phyloP scores from a whole-genome alignment of 805 yeast genomes.

The Saturnispora serradocipensis region DNA sequence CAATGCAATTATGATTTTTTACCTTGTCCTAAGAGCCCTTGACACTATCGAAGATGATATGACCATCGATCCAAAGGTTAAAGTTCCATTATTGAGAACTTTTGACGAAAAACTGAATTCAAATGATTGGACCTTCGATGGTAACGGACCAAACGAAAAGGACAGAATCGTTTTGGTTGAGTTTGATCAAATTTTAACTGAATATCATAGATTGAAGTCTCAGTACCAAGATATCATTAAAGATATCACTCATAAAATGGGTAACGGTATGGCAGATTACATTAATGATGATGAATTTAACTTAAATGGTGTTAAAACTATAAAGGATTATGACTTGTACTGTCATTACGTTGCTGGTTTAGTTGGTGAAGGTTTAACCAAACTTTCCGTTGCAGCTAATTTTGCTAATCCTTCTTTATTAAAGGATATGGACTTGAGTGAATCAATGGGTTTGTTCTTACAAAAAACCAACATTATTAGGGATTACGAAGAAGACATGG shows the following conservation, averaged over 20 bases:
- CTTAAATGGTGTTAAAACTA: slow-evolving; percentile 65
- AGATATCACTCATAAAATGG: slow-evolving; percentile 80
- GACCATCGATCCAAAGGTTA: slow-evolving; percentile 63
- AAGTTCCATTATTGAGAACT: slow-evolving; percentile 62
- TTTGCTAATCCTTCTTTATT: slow-evolving; percentile 50
- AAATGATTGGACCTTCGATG: slow-evolving; percentile 75
- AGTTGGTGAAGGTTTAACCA: slow-evolving; percentile 92
- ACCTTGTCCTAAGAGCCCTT: slow-evolving; percentile 77
- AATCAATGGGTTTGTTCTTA: slow-evolving; percentile 89
- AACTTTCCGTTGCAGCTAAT: slow-evolving; percentile 64
- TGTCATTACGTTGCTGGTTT: slow-evolving; percentile 97
- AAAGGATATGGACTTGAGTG: slow-evolving; percentile 51
- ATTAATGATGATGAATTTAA: slow-evolving; percentile 70
- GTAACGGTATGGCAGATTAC: slow-evolving; percentile 96
- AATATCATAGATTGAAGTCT: slow-evolving; percentile 64
- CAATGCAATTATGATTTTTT: slow-evolving; percentile 73
- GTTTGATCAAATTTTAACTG: slow-evolving; percentile 59
- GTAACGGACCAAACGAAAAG: slow-evolving; percentile 64
- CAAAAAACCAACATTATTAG: slow-evolving; percentile 96
- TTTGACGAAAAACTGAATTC: slow-evolving; percentile 57
- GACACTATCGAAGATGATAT: slow-evolving; percentile 97
- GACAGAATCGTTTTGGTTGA: slow-evolving; percentile 78
- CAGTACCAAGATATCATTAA: slow-evolving; percentile 70
- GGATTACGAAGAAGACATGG: slow-evolving; percentile 86
- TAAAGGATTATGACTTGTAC: slow-evolving; percentile 78